Conservation (phyloP, 139 green algal genomes). For the Diplosphaera chodatii region DNA sequence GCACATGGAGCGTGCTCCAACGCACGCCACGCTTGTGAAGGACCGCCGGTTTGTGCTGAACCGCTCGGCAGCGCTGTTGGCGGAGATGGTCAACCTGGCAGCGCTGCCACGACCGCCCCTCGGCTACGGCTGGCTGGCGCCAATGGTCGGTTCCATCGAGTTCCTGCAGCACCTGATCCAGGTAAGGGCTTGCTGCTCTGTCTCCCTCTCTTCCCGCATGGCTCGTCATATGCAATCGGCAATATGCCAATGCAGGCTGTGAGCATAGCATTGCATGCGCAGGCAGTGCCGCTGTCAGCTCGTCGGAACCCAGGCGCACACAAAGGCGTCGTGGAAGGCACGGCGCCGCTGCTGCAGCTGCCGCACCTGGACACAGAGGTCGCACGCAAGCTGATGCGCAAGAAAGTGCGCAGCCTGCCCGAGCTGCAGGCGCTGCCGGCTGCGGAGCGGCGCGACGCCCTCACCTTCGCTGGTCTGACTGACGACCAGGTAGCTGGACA, state of each 20-base stretch:
- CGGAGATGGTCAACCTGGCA: conserved; percentile 80
- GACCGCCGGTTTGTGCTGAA: conserved; percentile 60
- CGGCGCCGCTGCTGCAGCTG: conserved; percentile 65
- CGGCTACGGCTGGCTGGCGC: conserved; percentile 71
- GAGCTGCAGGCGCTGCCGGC: conserved; percentile 53
- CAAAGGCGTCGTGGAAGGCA: conserved; percentile 8
- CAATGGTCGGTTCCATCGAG: conserved; percentile 63
- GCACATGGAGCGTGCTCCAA: conserved; percentile 53
- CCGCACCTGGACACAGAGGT: conserved; percentile 61
- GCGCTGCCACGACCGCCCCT: conserved; percentile 40
- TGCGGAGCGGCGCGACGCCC: conserved; percentile 23
- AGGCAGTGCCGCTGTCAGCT: conserved; percentile 15
- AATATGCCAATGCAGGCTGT: too few relatives aligned
- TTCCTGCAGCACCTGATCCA: conserved; percentile 78
- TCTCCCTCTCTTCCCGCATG: too few relatives aligned
- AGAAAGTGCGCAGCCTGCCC: conserved; percentile 47
- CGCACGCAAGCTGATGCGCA: conserved; percentile 53
- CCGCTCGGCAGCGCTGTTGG: conserved; percentile 60
- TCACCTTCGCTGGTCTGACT: conserved; percentile 37
- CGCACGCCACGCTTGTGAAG: conserved; percentile 48
- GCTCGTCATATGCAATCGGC: too few relatives aligned
- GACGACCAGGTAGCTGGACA: not conserved
- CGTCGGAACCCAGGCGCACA: not conserved
- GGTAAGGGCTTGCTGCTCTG: too few relatives aligned
- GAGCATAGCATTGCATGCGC: too few relatives aligned